Conservation (phyloP, 2,329 filamentous ascomycete genomes). For the Alternaria sp. region DNA sequence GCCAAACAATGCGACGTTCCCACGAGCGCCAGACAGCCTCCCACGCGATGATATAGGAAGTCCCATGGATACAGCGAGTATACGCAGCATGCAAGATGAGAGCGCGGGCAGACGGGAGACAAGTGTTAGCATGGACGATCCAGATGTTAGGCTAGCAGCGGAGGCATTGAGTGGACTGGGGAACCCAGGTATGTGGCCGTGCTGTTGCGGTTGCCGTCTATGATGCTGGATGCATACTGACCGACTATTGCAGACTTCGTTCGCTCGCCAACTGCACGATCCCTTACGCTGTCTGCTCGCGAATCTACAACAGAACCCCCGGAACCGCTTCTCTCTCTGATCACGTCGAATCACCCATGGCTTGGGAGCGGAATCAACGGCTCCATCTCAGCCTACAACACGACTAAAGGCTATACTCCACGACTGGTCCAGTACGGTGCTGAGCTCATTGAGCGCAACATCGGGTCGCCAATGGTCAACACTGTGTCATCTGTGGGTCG, state of each 20-base stretch:
- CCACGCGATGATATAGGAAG: conserved; percentile 51
- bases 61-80: conserved; percentile 56
- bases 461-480: conserved; percentile 81
- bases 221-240: conserved; percentile 22
- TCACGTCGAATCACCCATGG: conserved; percentile 87
- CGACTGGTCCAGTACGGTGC: conserved; percentile 85
- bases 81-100: conserved; percentile 54
- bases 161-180: conserved; percentile 61
- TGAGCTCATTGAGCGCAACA: conserved; percentile 87
- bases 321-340: conserved; percentile 83
- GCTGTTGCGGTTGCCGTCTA: conserved; percentile 7
- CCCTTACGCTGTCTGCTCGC: conserved; percentile 45
- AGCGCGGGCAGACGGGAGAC: conserved; percentile 43
- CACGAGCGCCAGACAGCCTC: conserved; percentile 43
- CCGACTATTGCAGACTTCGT: conserved; percentile 52
- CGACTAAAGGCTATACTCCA: conserved; percentile 89
- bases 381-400: conserved; percentile 84
- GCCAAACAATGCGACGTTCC: conserved; percentile 41
- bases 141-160: conserved; percentile 59
- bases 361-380: conserved; percentile 85
- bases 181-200: conserved; percentile 56
- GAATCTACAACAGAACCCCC: conserved; percentile 59
- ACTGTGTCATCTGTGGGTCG: conserved; percentile 85
- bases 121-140: conserved; percentile 59
- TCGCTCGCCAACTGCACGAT: conserved; percentile 51